phyloP scores from a whole-genome alignment of 2,329 filamentous ascomycete genomes.

The Talaromyces islandicus region DNA sequence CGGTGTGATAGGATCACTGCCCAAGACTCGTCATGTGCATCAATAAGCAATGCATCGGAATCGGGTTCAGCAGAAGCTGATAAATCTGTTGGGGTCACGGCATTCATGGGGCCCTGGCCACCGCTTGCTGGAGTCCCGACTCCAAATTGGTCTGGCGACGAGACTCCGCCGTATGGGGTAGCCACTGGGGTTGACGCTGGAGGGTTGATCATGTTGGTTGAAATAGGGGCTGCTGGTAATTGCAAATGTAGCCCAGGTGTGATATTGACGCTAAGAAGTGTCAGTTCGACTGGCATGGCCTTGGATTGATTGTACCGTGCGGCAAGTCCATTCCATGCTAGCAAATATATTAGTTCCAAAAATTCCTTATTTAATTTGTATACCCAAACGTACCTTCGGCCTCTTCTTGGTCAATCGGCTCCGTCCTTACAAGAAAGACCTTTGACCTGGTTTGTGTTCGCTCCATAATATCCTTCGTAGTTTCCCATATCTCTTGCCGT shows the following conservation, averaged over 20 bases:
- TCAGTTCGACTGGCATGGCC: slow-evolving; percentile 28
- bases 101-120: slow-evolving; percentile 29
- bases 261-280: slow-evolving; percentile 29
- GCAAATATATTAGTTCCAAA: slow-evolving; percentile 12
- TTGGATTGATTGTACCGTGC: slow-evolving; percentile 34
- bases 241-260: slow-evolving; percentile 31
- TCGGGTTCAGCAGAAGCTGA: slow-evolving; percentile 39
- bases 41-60: slow-evolving; percentile 51
- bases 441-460: slow-evolving; percentile 50
- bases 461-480: slow-evolving; percentile 50
- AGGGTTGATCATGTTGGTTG: slow-evolving; percentile 26
- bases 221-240: slow-evolving; percentile 25
- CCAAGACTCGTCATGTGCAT: slow-evolving; percentile 57
- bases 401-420: slow-evolving; percentile 47
- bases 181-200: slow-evolving; percentile 32
- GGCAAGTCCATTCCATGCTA: slow-evolving; percentile 32
- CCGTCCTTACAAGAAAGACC: slow-evolving; percentile 49
- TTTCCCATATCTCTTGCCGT: slow-evolving; percentile 52
- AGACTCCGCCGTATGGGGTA: slow-evolving; percentile 31
- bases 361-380: background rate
- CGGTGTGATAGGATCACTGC: slow-evolving; percentile 49
- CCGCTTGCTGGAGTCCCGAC: slow-evolving; percentile 32
- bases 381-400: slow-evolving; percentile 36
- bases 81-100: slow-evolving; percentile 27
- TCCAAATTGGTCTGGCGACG: slow-evolving; percentile 39